Evolutionary conservation across 2,329 filamentous ascomycete genomes (phyloP).

Genomic region (Colletotrichum echinochloae): DNA sequence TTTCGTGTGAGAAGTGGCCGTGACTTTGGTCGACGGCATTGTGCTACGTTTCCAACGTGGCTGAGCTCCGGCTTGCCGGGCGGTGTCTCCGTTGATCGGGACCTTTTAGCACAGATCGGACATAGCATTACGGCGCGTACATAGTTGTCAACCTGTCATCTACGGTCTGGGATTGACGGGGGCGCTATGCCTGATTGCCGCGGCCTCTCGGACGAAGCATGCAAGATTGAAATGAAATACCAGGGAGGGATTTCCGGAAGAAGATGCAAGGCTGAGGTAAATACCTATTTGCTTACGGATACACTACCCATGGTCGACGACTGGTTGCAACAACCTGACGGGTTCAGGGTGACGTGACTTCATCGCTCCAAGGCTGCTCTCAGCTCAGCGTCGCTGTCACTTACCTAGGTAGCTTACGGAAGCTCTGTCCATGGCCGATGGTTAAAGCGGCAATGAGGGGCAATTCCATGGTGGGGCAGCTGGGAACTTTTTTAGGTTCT

Average conservation of each 20-base stretch:
- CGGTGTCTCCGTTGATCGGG: constrained; percentile 39
- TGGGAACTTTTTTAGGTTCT: constrained; percentile 47
- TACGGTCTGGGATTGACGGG: constrained; percentile 2
- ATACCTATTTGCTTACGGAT: neutral
- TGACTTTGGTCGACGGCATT: constrained; percentile 8
- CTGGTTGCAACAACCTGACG: constrained; percentile 12
- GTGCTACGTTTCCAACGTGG: constrained; percentile 35
- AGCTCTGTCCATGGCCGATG: constrained; percentile 50
- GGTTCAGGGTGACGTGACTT: constrained; percentile 35
- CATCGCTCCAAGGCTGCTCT: constrained; percentile 20
- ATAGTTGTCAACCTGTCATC: constrained; percentile 18
- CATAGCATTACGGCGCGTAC: constrained; percentile 14
- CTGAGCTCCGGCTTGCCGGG: constrained; percentile 37
- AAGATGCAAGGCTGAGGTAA: constrained; percentile 29
- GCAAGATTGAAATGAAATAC: neutral
- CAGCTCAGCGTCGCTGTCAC: constrained; percentile 28
- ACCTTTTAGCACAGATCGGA: constrained; percentile 17
- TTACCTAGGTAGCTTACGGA: constrained; percentile 31
- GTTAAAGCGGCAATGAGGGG: constrained; percentile 74
- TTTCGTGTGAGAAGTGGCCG: constrained; percentile 19
- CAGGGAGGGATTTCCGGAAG: neutral
- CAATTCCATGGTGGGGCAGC: constrained; percentile 70
- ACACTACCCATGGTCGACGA: neutral
- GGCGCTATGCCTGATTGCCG: constrained; percentile 12
- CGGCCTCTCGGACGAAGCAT: neutral